Conservation (phyloP, 2,329 filamentous ascomycete species). For the Ustulina deusta region DNA sequence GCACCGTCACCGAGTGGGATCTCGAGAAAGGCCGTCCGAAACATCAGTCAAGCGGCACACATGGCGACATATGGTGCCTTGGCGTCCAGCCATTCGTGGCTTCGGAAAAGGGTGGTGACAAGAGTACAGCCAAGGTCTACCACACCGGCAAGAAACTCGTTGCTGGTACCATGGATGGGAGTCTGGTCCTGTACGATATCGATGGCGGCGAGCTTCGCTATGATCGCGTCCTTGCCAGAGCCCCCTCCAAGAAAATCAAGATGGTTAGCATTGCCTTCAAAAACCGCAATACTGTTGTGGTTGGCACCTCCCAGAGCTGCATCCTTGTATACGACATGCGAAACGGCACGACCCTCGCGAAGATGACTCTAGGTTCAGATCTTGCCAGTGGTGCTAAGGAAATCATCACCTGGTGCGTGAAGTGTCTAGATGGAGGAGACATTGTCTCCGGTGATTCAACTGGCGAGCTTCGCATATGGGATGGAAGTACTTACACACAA, state of each 20-base stretch:
- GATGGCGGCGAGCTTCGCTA: constrained; percentile 86
- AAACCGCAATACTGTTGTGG: constrained; percentile 82
- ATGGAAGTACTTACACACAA: constrained; percentile 90
- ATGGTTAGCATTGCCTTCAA: constrained; percentile 94
- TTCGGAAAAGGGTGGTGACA: constrained; percentile 44
- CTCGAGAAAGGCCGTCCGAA: constrained; percentile 80
- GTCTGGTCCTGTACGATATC: constrained; percentile 86
- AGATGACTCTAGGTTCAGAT: constrained; percentile 87
- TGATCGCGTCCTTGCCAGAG: constrained; percentile 78
- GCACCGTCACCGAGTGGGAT: constrained; percentile 95
- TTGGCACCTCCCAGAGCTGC: constrained; percentile 94
- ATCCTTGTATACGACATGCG: constrained; percentile 91
- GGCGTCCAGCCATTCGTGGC: constrained; percentile 77
- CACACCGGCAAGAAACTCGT: constrained; percentile 72
- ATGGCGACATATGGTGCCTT: constrained; percentile 97
- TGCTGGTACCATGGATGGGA: constrained; percentile 90
- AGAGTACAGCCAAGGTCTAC: constrained; percentile 47
- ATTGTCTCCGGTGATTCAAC: constrained; percentile 96
- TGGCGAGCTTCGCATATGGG: constrained; percentile 93
- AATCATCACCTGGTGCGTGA: constrained; percentile 93
- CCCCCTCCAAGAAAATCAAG: constrained; percentile 84
- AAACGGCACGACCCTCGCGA: constrained; percentile 79
- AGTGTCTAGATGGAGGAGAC: constrained; percentile 85
- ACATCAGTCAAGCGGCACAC: constrained; percentile 88
- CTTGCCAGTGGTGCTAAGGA: constrained; percentile 82